These are phyloP conservation scores for Phytophthora multivora DNA, from an alignment of 352 stramenopile species.

Conservation along the genomic window DNA sequence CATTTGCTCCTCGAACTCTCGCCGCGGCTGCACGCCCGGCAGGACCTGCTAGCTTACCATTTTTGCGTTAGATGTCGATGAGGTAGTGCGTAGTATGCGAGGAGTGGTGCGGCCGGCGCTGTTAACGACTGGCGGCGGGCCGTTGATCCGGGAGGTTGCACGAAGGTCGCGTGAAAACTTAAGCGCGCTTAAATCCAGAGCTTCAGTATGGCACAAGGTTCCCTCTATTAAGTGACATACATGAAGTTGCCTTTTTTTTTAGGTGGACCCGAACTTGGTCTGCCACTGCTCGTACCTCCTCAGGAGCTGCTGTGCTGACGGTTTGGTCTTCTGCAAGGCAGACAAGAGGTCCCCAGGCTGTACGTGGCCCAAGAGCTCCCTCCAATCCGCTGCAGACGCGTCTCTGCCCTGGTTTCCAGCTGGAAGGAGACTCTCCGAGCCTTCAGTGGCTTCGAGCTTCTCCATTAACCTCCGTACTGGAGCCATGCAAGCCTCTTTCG, in stretches of 20 bases:
- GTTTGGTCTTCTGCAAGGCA: slow-evolving; percentile 79
- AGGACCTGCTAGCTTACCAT: slow-evolving; percentile 50
- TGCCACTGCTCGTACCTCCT: slow-evolving; percentile 87
- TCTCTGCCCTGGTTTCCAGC: slow-evolving; percentile 21
- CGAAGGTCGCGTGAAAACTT: slow-evolving; percentile 10
- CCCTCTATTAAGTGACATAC: slow-evolving; percentile 6
- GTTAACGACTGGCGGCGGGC: slow-evolving; percentile 14
- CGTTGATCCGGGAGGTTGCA: slow-evolving; percentile 6
- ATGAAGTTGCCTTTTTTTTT: slow-evolving; percentile 25
- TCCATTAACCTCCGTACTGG: slow-evolving; percentile 75
- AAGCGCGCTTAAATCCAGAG: slow-evolving; percentile 30
- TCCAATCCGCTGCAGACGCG: slow-evolving; percentile 49
- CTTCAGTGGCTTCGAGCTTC: slow-evolving; percentile 58
- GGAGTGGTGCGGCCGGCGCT: slow-evolving; percentile 39
- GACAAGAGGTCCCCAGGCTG: slow-evolving; percentile 52
- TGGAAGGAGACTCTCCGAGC: slow-evolving; percentile 15
- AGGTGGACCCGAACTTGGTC: slow-evolving; percentile 78
- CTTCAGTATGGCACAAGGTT: not conserved
- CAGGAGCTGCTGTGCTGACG: slow-evolving; percentile 74
- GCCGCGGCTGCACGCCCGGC: not conserved
- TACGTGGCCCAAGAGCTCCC: slow-evolving; percentile 62
- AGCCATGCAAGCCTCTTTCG: slow-evolving; percentile 87
- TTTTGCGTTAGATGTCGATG: slow-evolving; percentile 86
- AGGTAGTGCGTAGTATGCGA: slow-evolving; percentile 76
- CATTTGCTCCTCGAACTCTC: not conserved